These are phyloP conservation scores for Stagonosporopsis vannaccii DNA, from an alignment of 2,329 filamentous ascomycete genomes.

Conservation along the genomic window DNA sequence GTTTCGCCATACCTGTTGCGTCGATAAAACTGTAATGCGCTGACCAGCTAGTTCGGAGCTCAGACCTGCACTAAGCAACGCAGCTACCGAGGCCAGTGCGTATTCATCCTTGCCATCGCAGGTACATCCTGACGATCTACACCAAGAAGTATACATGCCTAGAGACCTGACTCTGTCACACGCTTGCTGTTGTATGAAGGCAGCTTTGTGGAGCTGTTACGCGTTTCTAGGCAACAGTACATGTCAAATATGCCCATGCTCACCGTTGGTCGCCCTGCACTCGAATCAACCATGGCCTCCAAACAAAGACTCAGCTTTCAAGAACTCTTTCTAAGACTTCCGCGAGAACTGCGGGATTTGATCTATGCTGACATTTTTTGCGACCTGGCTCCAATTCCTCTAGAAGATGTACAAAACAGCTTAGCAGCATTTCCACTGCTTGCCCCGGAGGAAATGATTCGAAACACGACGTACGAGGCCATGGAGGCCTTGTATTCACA, in stretches of 20 bases:
- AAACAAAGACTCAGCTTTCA: background rate
- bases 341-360: conserved; percentile 29
- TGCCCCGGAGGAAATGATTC: background rate
- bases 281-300: background rate
- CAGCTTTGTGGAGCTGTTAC: background rate
- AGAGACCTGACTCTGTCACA: background rate
- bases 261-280: background rate
- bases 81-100: background rate
- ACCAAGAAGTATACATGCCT: background rate
- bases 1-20: background rate
- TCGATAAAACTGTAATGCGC: background rate
- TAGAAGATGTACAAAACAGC: conserved; percentile 2
- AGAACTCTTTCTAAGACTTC: conserved; percentile 17
- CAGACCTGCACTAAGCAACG: background rate
- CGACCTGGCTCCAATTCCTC: conserved; percentile 1
- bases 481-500: conserved; percentile 23
- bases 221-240: conserved; percentile 8
- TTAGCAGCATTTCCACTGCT: background rate
- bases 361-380: conserved; percentile 23
- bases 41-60: background rate
- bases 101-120: background rate
- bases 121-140: background rate
- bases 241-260: background rate
- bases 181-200: background rate
- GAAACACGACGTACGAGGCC: conserved; percentile 14